These are phyloP conservation scores for Ganoderma boninense DNA, from an alignment of 1,284 basidiomycete species.

Conservation along the genomic window DNA sequence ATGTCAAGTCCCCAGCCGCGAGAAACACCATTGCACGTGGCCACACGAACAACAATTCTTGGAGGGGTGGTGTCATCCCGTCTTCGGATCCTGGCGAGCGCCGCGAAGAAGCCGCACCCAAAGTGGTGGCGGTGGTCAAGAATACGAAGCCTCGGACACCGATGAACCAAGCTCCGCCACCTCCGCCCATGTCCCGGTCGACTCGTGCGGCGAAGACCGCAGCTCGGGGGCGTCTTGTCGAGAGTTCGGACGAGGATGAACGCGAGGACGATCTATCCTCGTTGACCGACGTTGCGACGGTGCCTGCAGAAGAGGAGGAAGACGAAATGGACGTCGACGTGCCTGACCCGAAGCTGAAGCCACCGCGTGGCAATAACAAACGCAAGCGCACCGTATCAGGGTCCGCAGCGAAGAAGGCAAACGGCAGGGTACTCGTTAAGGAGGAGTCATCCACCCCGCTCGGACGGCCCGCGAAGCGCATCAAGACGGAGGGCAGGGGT, in stretches of 20 bases:
- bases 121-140: slow-evolving; percentile 13
- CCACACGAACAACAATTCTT: slow-evolving; percentile 12
- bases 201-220: slow-evolving; percentile 28
- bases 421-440: slow-evolving; percentile 40
- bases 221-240: slow-evolving; percentile 18
- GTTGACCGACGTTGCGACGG: slow-evolving; percentile 48
- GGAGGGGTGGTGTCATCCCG: slow-evolving; percentile 27
- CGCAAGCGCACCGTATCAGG: slow-evolving; percentile 54
- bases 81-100: slow-evolving; percentile 34
- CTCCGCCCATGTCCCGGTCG: slow-evolving; percentile 16
- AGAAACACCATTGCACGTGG: slow-evolving; percentile 8
- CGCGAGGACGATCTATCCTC: slow-evolving; percentile 36
- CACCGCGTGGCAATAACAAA: slow-evolving; percentile 51
- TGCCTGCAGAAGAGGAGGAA: slow-evolving; percentile 52
- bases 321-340: slow-evolving; percentile 41
- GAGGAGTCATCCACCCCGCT: slow-evolving; percentile 40
- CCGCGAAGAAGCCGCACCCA: slow-evolving; percentile 12
- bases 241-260: slow-evolving; percentile 24
- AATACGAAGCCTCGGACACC: slow-evolving; percentile 24
- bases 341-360: slow-evolving; percentile 20
- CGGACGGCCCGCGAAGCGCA: slow-evolving; percentile 41
- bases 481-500: slow-evolving; percentile 26
- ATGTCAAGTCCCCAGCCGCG: background rate
- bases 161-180: slow-evolving; percentile 8
- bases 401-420: slow-evolving; percentile 29